phyloP scores from a whole-genome alignment of 306 rosid genomes.

The Fragaria vesca region DNA sequence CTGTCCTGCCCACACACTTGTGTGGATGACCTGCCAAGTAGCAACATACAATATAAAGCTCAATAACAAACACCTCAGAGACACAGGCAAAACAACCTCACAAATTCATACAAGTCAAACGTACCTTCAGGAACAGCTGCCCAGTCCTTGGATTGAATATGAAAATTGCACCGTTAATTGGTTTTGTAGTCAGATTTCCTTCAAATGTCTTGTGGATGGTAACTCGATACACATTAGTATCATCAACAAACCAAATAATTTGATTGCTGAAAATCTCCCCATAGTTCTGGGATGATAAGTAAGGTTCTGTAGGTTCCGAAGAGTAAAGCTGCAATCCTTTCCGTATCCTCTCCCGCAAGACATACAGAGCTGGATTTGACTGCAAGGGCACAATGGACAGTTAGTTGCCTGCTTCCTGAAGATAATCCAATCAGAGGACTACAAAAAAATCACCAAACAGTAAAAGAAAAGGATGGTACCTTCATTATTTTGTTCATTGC shows the following conservation, averaged over 20 bases:
- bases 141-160: constrained; percentile 99
- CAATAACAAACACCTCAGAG: background rate
- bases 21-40: constrained; percentile 84
- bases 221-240: constrained; percentile 96
- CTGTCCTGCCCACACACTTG: constrained; percentile 99
- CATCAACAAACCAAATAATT: constrained; percentile 99
- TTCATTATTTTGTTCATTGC: constrained; percentile 99
- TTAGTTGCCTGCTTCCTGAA: constrained; percentile 16
- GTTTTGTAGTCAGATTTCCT: constrained; percentile 98
- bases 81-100: too few species aligned
- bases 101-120: constrained; percentile 16
- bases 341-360: constrained; percentile 95
- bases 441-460: background rate
- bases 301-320: constrained; percentile 99
- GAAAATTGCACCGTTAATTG: constrained; percentile 96
- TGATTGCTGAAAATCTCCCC: constrained; percentile 99
- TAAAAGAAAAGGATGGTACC: constrained; percentile 37
- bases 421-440: constrained; percentile 8
- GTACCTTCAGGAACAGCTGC: constrained; percentile 87
- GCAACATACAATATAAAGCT: constrained; percentile 13
- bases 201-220: constrained; percentile 98
- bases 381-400: constrained; percentile 39
- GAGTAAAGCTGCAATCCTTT: constrained; percentile 97
- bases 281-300: constrained; percentile 93
- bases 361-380: constrained; percentile 99